A percentile compares a stretch with the other conserved stretches of the same genome.
phyloP scores from a whole-genome alignment of 345 rosid genomes.

The Aquilaria malaccensis region DNA sequence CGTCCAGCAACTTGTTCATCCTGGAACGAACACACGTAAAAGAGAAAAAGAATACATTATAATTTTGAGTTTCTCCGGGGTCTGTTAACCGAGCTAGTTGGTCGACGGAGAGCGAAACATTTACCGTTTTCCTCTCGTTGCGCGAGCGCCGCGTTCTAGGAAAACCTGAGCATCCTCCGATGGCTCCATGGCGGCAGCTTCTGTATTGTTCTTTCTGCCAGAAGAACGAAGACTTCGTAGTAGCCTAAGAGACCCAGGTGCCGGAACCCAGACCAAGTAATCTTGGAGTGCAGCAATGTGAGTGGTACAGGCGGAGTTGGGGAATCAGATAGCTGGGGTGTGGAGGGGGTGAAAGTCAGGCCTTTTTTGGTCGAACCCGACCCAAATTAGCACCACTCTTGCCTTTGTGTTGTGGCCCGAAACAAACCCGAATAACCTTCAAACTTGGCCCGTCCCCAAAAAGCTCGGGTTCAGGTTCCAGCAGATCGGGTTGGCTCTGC shows the following conservation, averaged over 20 bases:
- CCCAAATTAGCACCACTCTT: too few relatives aligned
- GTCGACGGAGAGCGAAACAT: neutral
- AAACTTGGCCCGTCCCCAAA: too few relatives aligned
- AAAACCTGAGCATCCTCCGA: conserved; percentile 42
- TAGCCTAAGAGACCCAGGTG: neutral
- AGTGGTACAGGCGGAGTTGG: too few relatives aligned
- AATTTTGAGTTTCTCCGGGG: neutral
- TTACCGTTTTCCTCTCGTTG: conserved; percentile 79
- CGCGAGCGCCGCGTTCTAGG: conserved; percentile 64
- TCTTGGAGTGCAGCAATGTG: too few relatives aligned
- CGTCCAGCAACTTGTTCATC: conserved; percentile 84
- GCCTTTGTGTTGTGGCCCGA: too few relatives aligned
- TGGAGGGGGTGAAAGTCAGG: too few relatives aligned
- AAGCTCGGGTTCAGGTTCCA: too few relatives aligned
- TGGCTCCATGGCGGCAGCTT: conserved; percentile 30
- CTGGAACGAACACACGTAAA: conserved; percentile 25
- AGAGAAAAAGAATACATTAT: neutral
- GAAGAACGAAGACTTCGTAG: neutral
- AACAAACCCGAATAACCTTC: too few relatives aligned
- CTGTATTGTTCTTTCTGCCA: neutral
- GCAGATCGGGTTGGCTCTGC: too few relatives aligned
- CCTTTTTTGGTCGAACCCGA: too few relatives aligned
- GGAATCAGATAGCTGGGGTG: too few relatives aligned
- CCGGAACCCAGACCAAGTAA: too few relatives aligned
- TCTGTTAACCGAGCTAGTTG: neutral